A percentile compares a stretch with the other conserved stretches of the same genome.
These are phyloP conservation scores for Picea sitchensis DNA, from an alignment of 75 land plant species.

Conservation along the genomic window DNA sequence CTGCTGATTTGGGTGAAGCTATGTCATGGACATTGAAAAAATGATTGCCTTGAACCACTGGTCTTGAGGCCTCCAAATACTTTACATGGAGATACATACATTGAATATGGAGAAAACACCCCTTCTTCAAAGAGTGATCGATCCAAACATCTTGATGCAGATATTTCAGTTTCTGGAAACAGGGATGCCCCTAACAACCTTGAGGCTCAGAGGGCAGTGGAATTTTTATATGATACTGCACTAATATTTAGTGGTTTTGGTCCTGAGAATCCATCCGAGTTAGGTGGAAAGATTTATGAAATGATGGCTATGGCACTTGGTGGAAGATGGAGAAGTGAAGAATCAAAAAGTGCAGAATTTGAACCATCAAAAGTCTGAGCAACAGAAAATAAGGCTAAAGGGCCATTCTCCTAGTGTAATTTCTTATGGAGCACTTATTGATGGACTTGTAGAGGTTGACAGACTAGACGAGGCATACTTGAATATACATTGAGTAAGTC, in stretches of 20 bases:
- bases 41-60: constrained; percentile 31
- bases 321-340: constrained; percentile 65
- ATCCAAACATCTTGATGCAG: constrained; percentile 16
- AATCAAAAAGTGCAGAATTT: constrained; percentile 27
- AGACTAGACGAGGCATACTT: too few relatives aligned
- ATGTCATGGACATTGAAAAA: too few relatives aligned
- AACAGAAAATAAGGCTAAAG: too few relatives aligned
- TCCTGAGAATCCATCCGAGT: too few relatives aligned
- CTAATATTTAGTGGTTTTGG: constrained; percentile 87
- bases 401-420: too few relatives aligned
- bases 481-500: too few relatives aligned
- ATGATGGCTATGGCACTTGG: constrained; percentile 40
- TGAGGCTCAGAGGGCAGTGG: constrained; percentile 73
- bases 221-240: constrained; percentile 83
- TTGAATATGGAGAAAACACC: constrained; percentile 13
- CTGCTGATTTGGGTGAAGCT: too few relatives aligned
- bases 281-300: too few relatives aligned
- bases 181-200: constrained; percentile 22
- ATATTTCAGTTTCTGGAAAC: constrained; percentile 10
- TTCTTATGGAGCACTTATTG: too few relatives aligned
- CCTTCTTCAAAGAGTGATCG: constrained; percentile 20
- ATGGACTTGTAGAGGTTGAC: too few relatives aligned
- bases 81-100: constrained; percentile 16
- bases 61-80: constrained; percentile 34
- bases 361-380: too few relatives aligned